Evolutionary conservation across 2,329 filamentous ascomycete species (phyloP).

Genomic region (Phoma herbarum): DNA sequence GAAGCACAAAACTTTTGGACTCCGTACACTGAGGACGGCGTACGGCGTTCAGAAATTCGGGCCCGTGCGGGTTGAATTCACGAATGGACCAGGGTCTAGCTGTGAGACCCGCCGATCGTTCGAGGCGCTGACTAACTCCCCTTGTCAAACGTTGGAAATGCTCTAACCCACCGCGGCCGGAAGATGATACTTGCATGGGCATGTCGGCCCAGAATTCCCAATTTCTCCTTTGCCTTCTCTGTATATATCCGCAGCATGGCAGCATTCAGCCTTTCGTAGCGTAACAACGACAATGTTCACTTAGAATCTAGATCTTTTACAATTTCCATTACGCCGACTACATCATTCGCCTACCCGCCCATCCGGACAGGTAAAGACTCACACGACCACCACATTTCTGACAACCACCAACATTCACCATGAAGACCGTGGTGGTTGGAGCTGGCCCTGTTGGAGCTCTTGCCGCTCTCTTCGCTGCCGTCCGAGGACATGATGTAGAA

Average conservation of each 20-base stretch:
- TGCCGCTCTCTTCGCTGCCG: conserved; percentile 90
- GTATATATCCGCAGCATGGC: conserved; percentile 15
- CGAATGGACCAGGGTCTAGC: conserved; percentile 26
- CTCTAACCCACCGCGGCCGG: conserved; percentile 30
- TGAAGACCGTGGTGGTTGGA: conserved; percentile 83
- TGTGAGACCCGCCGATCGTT: conserved; percentile 22
- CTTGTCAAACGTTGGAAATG: conserved; percentile 5
- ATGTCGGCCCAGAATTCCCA: conserved; percentile 13
- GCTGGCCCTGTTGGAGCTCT: conserved; percentile 93
- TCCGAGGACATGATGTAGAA: conserved; percentile 87
- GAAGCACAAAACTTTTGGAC: conserved; percentile 13
- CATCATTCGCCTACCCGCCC: conserved; percentile 12
- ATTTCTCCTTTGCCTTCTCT: conserved; percentile 4
- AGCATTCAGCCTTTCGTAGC: not conserved
- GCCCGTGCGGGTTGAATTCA: not conserved
- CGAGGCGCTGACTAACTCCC: conserved; percentile 33
- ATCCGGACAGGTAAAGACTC: conserved; percentile 18
- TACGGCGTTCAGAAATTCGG: conserved; percentile 1
- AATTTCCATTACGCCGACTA: conserved; percentile 19
- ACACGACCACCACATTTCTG: conserved; percentile 16
- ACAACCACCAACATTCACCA: conserved; percentile 16
- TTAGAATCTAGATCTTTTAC: conserved; percentile 16
- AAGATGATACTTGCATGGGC: conserved; percentile 4
- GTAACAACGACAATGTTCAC: conserved; percentile 5
- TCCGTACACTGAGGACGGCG: conserved; percentile 3